Base-by-base conservation (phyloP, 169 alveolate genomes). In the Eimeria maxima region DNA sequence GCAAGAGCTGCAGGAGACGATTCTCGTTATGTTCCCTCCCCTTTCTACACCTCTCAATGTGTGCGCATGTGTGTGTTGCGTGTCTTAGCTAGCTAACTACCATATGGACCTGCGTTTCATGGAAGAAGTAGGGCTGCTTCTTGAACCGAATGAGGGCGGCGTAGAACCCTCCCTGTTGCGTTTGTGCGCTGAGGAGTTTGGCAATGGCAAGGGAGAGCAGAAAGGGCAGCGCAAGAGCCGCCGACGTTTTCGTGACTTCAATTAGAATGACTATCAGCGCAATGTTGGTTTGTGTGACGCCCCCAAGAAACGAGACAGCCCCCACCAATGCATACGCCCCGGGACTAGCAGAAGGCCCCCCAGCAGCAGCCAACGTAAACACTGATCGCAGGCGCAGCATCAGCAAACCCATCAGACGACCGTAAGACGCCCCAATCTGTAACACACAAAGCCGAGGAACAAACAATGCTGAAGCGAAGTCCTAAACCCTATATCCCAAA, bases 241-340 rank as follows among this genome's bases (percentile, higher is more conserved):
- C 89, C 10, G 96, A 93, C 22, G 89, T 93, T 18, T 73, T 63
- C 18, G 93, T 57, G n/a, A 90, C 63, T 63, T 96, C 97, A 20
- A 96, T 69, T 71, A 93, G 18, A 4, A 96, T 74, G 8, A 96
- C 95, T 7, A 90, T 95, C 67, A 96, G 76, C 2, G 96, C 87
- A 7, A 96, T 47, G 67, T 95, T 96, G 50, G 94, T 96, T 33
- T 96, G 95, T 24, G 96, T 89, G 29, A 96, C 91, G 5, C 96
- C 97, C 38, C 97, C 94, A 4, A 96, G 93, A 24, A 96, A 69
- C 18, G 97, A 94, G 74, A 84, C 96, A 29, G 97, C 96, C 4
- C 97, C 97, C 11, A 93, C 94, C n/a, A 96, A 53, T 6, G 96
- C 96, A 80, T 96, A 96, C 53, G 74, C 74, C 14, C 95, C 96